Percentiles rank a stretch among this genome's conserved stretches.
These are phyloP conservation scores for Cyclotella baltica DNA, from an alignment of 108 stramenopile species.

Conservation along the genomic window DNA sequence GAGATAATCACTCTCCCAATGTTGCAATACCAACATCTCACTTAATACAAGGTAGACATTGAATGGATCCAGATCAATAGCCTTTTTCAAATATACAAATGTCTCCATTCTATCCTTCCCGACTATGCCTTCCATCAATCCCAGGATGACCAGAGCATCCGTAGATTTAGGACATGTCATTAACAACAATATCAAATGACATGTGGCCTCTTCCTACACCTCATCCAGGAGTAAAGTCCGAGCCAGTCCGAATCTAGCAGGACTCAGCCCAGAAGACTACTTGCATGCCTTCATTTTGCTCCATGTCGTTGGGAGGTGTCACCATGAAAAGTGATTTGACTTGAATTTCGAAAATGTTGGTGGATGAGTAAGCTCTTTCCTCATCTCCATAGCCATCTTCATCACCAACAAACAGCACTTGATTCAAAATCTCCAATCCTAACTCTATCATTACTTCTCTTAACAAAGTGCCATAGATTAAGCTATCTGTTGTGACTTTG, in stretches of 20 bases:
- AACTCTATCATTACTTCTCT: no score
- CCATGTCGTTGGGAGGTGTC: conserved; percentile 77
- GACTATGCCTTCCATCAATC: conserved; percentile 73
- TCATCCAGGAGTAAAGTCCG: conserved; percentile 77
- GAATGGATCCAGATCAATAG: conserved; percentile 87
- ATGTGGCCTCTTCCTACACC: conserved; percentile 66
- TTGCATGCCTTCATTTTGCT: conserved; percentile 81
- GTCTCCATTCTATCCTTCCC: conserved; percentile 77
- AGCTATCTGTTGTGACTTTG: no score
- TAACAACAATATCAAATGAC: conserved; percentile 67
- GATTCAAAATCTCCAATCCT: conserved; percentile 93
- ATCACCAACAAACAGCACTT: conserved; percentile 52
- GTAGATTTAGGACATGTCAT: conserved; percentile 76
- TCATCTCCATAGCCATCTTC: conserved; percentile 50
- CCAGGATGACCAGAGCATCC: conserved; percentile 81
- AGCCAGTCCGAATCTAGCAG: conserved; percentile 86
- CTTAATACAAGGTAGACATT: conserved; percentile 77
- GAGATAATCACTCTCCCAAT: conserved; percentile 73
- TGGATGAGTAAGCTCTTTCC: conserved; percentile 73
- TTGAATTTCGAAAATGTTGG: conserved; percentile 80
- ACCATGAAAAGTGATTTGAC: conserved; percentile 91
- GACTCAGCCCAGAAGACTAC: conserved; percentile 69
- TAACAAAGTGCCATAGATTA: no score
- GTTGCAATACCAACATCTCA: conserved; percentile 84
- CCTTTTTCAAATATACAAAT: conserved; percentile 75